Conservation (phyloP, 768 basidiomycete genomes). For the Rubroboletus satanas region DNA sequence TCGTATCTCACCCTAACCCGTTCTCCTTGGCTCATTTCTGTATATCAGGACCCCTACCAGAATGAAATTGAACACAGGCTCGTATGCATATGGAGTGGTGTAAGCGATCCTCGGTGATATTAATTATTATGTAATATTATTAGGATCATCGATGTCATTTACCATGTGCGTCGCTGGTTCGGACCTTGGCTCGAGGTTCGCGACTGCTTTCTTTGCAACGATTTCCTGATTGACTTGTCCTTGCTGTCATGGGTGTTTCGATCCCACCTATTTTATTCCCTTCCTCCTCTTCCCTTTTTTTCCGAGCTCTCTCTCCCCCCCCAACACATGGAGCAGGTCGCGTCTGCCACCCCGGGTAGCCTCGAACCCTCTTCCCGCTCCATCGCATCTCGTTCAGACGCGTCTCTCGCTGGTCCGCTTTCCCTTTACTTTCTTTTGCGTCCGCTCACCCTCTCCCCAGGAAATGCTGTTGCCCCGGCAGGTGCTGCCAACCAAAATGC, state of each 20-base stretch:
- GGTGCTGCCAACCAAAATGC: neutral
- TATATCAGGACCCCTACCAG: slow-evolving; percentile 8
- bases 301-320: neutral
- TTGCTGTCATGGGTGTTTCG: neutral
- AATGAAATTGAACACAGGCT: neutral
- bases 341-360: neutral
- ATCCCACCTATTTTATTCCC: neutral
- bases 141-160: too few species aligned
- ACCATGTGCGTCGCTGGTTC: too few species aligned
- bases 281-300: too few species aligned
- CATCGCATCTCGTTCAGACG: slow-evolving; percentile 8
- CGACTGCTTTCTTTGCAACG: neutral
- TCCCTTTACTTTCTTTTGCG: too few species aligned
- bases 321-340: neutral
- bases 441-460: slow-evolving; percentile 1
- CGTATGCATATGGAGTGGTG: too few species aligned
- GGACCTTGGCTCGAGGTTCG: neutral
- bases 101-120: too few species aligned
- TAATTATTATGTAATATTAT: too few species aligned
- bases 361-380: neutral
- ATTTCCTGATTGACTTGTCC: neutral
- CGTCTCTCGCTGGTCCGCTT: slow-evolving; percentile 15
- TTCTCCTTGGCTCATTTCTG: slow-evolving; percentile 8
- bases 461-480: slow-evolving; percentile 8
- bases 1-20: slow-evolving; percentile 11